Evolutionary conservation across 2,329 filamentous ascomycete species (phyloP).

Genomic region (Teratosphaeria viscida): DNA sequence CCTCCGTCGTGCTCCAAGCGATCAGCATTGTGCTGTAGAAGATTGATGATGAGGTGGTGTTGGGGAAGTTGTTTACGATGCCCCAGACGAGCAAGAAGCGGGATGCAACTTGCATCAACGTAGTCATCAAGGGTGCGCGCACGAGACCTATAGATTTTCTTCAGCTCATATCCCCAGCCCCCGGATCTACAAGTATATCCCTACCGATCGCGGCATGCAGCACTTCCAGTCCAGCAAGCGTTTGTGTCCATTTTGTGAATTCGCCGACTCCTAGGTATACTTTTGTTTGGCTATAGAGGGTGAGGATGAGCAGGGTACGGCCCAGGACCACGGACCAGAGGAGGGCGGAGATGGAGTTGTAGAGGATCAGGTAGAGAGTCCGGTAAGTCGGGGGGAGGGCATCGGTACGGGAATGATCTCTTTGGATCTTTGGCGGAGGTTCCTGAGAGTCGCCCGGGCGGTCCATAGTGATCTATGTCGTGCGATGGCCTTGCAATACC

Average conservation of each 20-base stretch:
- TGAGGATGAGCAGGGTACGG: conserved; percentile 50
- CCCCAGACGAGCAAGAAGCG: conserved; percentile 85
- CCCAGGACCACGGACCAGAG: conserved; percentile 72
- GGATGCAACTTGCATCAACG: conserved; percentile 77
- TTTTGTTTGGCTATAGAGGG: conserved; percentile 34
- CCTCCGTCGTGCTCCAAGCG: conserved; percentile 85
- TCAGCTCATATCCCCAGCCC: not conserved
- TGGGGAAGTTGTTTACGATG: conserved; percentile 64
- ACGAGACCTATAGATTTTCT: conserved; percentile 55
- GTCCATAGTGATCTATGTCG: conserved; percentile 13
- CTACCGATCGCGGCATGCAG: conserved; percentile 67
- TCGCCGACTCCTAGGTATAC: conserved; percentile 54
- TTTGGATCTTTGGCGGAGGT: conserved; percentile 2
- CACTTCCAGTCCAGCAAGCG: conserved; percentile 70
- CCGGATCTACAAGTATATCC: conserved; percentile 10
- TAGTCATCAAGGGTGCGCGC: conserved; percentile 74
- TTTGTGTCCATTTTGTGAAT: conserved; percentile 73
- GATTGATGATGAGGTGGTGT: conserved; percentile 45
- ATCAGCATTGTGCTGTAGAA: conserved; percentile 69
- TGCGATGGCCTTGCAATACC: not conserved
- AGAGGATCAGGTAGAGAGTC: conserved; percentile 61
- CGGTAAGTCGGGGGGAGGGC: conserved; percentile 20
- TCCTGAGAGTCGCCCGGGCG: conserved; percentile 17
- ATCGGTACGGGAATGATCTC: conserved; percentile 4
- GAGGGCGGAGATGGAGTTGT: conserved; percentile 68